Base-by-base conservation (phyloP, 768 basidiomycete species). In the Tulasnella sp. region DNA sequence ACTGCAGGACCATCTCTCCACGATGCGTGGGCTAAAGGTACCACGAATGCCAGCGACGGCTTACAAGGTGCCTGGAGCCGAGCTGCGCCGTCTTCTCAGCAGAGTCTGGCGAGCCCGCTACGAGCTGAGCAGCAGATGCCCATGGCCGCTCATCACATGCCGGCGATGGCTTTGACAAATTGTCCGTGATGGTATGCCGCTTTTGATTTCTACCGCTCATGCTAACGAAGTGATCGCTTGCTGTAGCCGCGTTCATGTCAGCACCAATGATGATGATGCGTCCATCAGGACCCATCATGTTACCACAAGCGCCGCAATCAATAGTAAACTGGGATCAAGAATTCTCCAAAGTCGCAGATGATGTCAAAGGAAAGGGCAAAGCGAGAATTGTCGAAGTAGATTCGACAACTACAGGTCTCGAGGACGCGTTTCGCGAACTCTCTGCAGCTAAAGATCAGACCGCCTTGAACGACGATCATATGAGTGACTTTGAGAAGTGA, bases 361-460 rank as follows among this genome's bases (percentile, higher is more conserved):
- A 59, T 19, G 73, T 66, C 3, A 81, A 83, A 65, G 86, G 82
- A 12, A 97, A 94, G 68, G 88, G 85, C 1, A 92, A 90, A 68
- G 80, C 75, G 17, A 76, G 79, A 22, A 66, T 70, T 24, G 65
- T 66, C 50, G 70, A 70, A 48, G 63, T 67, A 25, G 60, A 63
- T 56, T 22, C 15, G 22, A 49, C 11, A 11, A 11, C 22, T 10
- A 67, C 67, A 25, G 61, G 61, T 19, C 44, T 62, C n/a, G 61
- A 49, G 24, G 60, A 62, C 4, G 38, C 29, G 21, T 62, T 62
- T 7, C 17, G 41, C 24, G 31, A 56, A 4, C 29, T 57, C 10
- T n/a, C n/a, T n/a, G 34, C 48, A 9, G 25, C 49, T 4, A n/a
- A 19, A 4, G 43, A 42, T 42, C 85, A 89, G 53, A 80, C 78